These are phyloP conservation scores for Lentithecium fluviatile DNA, from an alignment of 495 filamentous ascomycete species.

Conservation along the genomic window DNA sequence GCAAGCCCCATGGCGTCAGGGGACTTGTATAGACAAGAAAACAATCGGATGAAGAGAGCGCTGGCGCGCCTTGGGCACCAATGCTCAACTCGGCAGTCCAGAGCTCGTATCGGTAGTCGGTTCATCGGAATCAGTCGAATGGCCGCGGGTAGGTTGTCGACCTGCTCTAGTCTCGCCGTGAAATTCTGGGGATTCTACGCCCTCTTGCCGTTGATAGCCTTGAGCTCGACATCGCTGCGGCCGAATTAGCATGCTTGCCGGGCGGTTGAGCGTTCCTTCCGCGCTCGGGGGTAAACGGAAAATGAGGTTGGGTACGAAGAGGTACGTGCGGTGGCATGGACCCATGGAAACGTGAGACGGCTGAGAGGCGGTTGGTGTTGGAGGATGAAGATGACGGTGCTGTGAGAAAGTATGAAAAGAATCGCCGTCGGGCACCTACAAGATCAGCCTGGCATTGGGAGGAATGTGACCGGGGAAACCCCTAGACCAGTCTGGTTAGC, in stretches of 20 bases:
- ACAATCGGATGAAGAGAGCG: not conserved
- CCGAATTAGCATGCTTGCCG: conserved; percentile 6
- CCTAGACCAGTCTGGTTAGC: conserved; percentile 21
- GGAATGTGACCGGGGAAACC: conserved; percentile 38
- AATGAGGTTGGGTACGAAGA: conserved; percentile 6
- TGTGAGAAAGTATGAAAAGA: not conserved
- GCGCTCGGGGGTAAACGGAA: not conserved
- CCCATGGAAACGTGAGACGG: not conserved
- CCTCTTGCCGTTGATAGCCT: conserved; percentile 34
- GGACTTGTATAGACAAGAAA: not conserved
- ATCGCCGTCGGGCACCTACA: conserved; percentile 36
- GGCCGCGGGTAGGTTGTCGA: not conserved
- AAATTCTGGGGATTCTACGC: not conserved
- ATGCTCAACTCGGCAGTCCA: not conserved
- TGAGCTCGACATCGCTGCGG: conserved; percentile 36
- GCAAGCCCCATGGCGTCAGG: not conserved
- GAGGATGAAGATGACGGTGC: conserved; percentile 1
- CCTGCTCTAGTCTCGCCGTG: not conserved
- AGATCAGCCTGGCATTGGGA: conserved; percentile 32
- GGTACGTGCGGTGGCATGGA: not conserved
- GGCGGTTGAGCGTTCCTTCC: conserved; percentile 9
- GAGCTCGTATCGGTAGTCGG: not conserved
- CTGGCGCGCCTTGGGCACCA: not conserved
- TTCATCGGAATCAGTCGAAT: not conserved
- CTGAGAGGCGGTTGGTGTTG: not conserved